Evolutionary conservation across 2,329 filamentous ascomycete species (phyloP), one percentile per base, ranked within the genome.

Genomic region (Didymella exigua): DNA sequence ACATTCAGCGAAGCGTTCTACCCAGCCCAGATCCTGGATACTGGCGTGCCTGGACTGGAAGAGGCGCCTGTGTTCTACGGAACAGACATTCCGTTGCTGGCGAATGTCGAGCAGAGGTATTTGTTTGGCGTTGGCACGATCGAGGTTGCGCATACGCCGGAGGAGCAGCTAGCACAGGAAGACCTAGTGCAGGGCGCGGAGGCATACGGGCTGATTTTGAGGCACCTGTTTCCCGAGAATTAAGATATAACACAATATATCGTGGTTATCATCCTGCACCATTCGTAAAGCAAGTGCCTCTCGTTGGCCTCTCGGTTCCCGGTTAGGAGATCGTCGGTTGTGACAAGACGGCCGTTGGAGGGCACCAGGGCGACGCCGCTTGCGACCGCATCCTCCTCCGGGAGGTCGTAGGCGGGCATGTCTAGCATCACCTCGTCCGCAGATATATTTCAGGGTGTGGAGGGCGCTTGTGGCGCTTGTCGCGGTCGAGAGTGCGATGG

Each of bases 1-100:
- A 58, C 54, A 0, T 67, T 62, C 21, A 33, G 55, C 10, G 46
- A 54, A 5, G 3, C 45, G 1, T 48, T 49, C 8, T 62, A 62
- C 7, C 49, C 59, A 0, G 63, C 65, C 1, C 58, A 49, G 30
- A 61, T 68, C 13, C 36, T 68, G 19, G 62, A 67, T 23, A 65
- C 65, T 8, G 62, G 65, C 40, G 56, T 68, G 3, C 54, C 60
- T 38, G 64, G 64, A 1, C 16, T 68, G 38, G 60, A 66, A n/a
- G 54, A 58, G 5, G 66, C 62, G 34, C 62, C 61, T 4, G 63
- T 68, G n/a, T 66, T 62, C 14, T 68, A 57, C 29, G 64, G 66
- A 4, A 68, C 66, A 5, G 64, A 68, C 46, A 66, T 68, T 21
- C 66, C 66, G 11, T 49, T 47, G 27, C 45, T 68, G 42, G 61